A percentile compares a stretch with the other conserved stretches of the same genome.
phyloP scores from a whole-genome alignment of 1,284 basidiomycete genomes.

The Naganishia liquefaciens region DNA sequence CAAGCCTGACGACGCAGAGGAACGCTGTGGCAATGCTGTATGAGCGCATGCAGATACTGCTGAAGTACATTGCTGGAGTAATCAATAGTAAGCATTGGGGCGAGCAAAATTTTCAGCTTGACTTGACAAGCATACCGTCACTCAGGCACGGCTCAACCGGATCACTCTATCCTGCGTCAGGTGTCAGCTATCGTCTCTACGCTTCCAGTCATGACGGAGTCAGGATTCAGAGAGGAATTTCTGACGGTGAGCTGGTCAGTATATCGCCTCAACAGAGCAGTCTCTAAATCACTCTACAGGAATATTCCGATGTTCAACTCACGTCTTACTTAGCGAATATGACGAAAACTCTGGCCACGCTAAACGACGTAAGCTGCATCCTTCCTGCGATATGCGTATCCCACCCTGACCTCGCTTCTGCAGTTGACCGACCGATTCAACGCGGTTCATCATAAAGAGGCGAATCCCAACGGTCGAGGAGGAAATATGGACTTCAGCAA shows the following conservation, averaged over 20 bases:
- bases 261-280: too few relatives aligned
- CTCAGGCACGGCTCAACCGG: slow-evolving; percentile 66
- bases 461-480: neutral
- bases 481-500: slow-evolving; percentile 7
- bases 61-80: slow-evolving; percentile 76
- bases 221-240: slow-evolving; percentile 78
- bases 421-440: slow-evolving; percentile 32
- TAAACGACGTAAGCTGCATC: slow-evolving; percentile 76
- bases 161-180: slow-evolving; percentile 78
- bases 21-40: slow-evolving; percentile 95
- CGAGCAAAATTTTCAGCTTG: neutral
- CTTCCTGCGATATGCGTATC: neutral
- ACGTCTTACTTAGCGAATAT: slow-evolving; percentile 83
- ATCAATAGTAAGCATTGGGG: slow-evolving; percentile 62
- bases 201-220: slow-evolving; percentile 78
- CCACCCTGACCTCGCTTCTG: neutral
- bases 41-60: slow-evolving; percentile 79
- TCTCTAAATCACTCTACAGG: slow-evolving; percentile 58
- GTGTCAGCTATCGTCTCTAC: slow-evolving; percentile 81
- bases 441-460: slow-evolving; percentile 16
- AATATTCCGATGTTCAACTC: slow-evolving; percentile 92
- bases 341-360: slow-evolving; percentile 79
- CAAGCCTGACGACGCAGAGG: slow-evolving; percentile 83
- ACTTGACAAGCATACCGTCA: neutral
- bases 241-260: slow-evolving; percentile 63